These are phyloP conservation scores for Rhizoclosmatium globosum DNA, from an alignment of 192 early-diverging fungal genomes.

Conservation along the genomic window DNA sequence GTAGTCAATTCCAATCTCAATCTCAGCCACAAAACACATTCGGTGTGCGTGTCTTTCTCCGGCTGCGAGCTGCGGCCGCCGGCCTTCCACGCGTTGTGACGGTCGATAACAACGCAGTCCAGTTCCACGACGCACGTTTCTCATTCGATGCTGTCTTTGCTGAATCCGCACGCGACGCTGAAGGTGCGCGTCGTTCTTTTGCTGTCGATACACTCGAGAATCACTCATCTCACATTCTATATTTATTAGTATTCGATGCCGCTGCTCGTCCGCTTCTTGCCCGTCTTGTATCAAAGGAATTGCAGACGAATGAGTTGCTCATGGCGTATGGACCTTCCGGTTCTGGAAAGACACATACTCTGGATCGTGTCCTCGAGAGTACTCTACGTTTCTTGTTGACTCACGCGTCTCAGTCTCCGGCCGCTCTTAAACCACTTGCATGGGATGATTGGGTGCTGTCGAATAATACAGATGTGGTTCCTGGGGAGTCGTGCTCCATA, in stretches of 20 bases:
- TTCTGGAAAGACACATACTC: constrained; percentile 33
- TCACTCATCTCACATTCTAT: background rate
- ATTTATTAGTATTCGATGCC: constrained; percentile 21
- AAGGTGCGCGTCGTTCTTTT: constrained; percentile 1
- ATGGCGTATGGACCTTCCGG: constrained; percentile 41
- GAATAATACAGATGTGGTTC: background rate
- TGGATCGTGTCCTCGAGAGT: constrained; percentile 21
- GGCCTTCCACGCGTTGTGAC: constrained; percentile 15
- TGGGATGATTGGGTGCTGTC: constrained; percentile 1
- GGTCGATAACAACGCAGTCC: background rate
- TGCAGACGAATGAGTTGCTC: constrained; percentile 25
- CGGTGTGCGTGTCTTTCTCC: constrained; percentile 34
- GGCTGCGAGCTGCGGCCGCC: constrained; percentile 9
- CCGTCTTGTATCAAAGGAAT: background rate
- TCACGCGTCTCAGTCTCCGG: background rate
- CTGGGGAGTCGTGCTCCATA: background rate
- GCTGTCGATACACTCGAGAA: background rate
- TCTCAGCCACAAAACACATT: background rate
- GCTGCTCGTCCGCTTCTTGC: constrained; percentile 29
- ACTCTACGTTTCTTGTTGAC: constrained; percentile 19
- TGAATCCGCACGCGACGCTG: constrained; percentile 21
- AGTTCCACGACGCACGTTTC: constrained; percentile 1
- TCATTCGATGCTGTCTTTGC: constrained; percentile 36
- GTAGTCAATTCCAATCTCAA: no score
- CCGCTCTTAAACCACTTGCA: background rate